phyloP scores from a whole-genome alignment of 495 filamentous ascomycete genomes.

The Neurospora sp. region DNA sequence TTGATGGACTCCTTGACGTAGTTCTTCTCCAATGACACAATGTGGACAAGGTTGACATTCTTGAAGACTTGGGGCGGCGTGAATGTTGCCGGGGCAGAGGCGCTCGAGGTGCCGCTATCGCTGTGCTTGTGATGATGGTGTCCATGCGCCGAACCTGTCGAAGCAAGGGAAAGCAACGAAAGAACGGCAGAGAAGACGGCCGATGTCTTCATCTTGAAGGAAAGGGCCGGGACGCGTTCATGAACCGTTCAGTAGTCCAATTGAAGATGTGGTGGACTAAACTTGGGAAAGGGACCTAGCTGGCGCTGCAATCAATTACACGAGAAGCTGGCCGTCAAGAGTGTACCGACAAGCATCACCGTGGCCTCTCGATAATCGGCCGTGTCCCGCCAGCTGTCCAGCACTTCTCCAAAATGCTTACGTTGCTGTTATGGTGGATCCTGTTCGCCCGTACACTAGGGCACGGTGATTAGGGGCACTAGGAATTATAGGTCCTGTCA shows the following conservation, averaged over 20 bases:
- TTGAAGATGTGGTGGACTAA: constrained; percentile 3
- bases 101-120: constrained; percentile 26
- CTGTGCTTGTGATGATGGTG: background rate
- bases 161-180: constrained; percentile 34
- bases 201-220: constrained; percentile 44
- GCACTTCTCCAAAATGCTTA: constrained; percentile 25
- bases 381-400: constrained; percentile 11
- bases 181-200: constrained; percentile 39
- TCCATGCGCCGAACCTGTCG: constrained; percentile 25
- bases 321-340: background rate
- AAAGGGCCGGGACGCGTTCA: constrained; percentile 24
- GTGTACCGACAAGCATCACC: constrained; percentile 17
- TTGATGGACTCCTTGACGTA: constrained; percentile 87
- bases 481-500: too few relatives aligned
- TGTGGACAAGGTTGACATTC: constrained; percentile 82
- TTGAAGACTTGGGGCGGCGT: constrained; percentile 83
- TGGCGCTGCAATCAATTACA: background rate
- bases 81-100: constrained; percentile 56
- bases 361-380: constrained; percentile 17
- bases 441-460: constrained; percentile 2
- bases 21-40: constrained; percentile 83
- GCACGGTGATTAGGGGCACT: too few relatives aligned
- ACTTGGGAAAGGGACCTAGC: background rate
- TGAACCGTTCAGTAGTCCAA: constrained; percentile 19
- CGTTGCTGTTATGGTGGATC: constrained; percentile 24